Base-by-base conservation (phyloP, 2,329 filamentous ascomycete genomes). In the Sarocladiaceae sp. region DNA sequence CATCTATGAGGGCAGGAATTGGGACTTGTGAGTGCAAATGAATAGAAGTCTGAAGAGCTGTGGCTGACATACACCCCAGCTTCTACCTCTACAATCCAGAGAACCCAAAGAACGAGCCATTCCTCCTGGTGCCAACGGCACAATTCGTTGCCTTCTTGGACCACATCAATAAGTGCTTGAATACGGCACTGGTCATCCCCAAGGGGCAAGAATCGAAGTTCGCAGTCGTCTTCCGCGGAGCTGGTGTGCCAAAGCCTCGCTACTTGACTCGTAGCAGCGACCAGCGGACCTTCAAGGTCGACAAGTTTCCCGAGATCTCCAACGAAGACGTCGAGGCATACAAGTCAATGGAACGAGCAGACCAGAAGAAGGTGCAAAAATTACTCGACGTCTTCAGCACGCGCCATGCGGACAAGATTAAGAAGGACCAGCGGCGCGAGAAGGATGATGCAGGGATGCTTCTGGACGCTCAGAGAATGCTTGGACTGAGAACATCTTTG, bases 11-110 rank as follows among this genome's bases (percentile, higher is more conserved):
- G 68, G 72, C 2, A 77, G 82, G 54, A 62, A 72, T 11, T 96
- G 91, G 91, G 84, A 93, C 56, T 71, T 96, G 88, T 94, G 74
- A 76, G 85, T 51, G n/a, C n/a, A n/a, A n/a, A n/a, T n/a, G n/a
- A n/a, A n/a, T n/a, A n/a, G n/a, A n/a, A n/a, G n/a, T n/a, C n/a
- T n/a, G n/a, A n/a, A n/a, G n/a, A n/a, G n/a, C n/a, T n/a, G n/a
- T 31, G 11, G 50, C 37, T 53, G 20, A 29, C 17, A 8, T 15
- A 42, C 2, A 4, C 35, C 23, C 8, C 46, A 89, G 86, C 52
- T 90, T 86, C 66, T 91, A 88, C 64, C 62, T 90, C 31, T 75
- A 83, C 62, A 72, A 80, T 46, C 78, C 80, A 0, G 57, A 62
- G 15, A 65, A 71, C 3, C 58, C 71, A 7, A 67, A 71, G 13